Conservation (phyloP, 306 rosid genomes). For the Prunus kanzakura region DNA sequence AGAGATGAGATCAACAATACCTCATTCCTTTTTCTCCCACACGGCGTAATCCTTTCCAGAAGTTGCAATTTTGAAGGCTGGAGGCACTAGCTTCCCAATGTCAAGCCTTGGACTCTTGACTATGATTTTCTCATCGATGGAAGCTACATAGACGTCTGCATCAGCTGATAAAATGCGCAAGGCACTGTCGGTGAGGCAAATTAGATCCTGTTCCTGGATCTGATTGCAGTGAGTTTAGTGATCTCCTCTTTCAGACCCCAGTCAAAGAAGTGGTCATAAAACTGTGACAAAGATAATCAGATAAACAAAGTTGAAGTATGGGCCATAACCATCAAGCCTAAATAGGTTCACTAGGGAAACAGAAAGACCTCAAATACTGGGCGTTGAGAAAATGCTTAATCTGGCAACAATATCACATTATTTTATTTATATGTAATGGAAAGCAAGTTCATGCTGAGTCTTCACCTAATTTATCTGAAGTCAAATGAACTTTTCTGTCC, state of each 20-base stretch:
- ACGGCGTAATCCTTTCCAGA: conserved; percentile 62
- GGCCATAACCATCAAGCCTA: background rate
- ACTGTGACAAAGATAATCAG: conserved; percentile 27
- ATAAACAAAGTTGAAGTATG: background rate
- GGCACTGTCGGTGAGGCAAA: conserved; percentile 2
- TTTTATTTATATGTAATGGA: background rate
- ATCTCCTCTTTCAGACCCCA: conserved; percentile 61
- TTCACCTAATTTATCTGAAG: no score
- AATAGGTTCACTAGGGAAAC: background rate
- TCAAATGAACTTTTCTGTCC: no score
- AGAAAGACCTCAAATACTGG: background rate
- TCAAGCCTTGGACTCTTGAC: conserved; percentile 59
- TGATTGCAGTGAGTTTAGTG: conserved; percentile 36
- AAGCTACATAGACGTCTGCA: conserved; percentile 53
- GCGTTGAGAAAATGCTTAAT: background rate
- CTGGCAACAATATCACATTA: background rate
- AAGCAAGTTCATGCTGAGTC: background rate
- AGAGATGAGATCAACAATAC: background rate
- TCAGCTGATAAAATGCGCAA: conserved; percentile 54
- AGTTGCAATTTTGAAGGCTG: conserved; percentile 35
- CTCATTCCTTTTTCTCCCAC: conserved; percentile 43
- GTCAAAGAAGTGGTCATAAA: conserved; percentile 66
- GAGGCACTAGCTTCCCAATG: conserved; percentile 52
- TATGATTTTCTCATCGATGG: conserved; percentile 48
- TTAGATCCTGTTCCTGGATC: conserved; percentile 49